Evolutionary conservation across 2,329 filamentous ascomycete species (phyloP).

Genomic region (Fusarium sambucinum): DNA sequence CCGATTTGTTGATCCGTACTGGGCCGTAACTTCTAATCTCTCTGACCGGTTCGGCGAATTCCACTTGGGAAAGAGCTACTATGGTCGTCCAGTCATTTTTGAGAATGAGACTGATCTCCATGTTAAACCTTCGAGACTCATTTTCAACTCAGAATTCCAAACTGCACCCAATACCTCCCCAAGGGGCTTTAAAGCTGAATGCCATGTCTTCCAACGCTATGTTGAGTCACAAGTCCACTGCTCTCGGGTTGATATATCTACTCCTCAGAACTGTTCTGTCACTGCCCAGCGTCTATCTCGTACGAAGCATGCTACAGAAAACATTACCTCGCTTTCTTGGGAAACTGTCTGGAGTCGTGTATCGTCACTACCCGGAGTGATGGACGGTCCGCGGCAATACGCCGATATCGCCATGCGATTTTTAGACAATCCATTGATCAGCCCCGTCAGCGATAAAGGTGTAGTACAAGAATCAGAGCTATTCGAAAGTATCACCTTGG

Average conservation of each 20-base stretch:
- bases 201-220: slow-evolving; percentile 12
- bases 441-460: no score
- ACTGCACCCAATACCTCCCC: background rate
- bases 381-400: background rate
- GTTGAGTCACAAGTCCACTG: slow-evolving; percentile 26
- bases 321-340: background rate
- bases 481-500: background rate
- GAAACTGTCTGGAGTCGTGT: background rate
- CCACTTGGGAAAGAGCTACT: no score
- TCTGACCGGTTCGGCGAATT: background rate
- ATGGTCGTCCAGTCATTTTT: background rate
- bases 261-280: slow-evolving; percentile 16
- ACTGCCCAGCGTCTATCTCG: slow-evolving; percentile 10
- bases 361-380: background rate
- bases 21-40: background rate
- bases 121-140: background rate
- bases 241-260: background rate
- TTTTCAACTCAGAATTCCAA: slow-evolving; percentile 3
- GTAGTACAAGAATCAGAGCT: background rate
- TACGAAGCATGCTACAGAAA: background rate
- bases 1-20: slow-evolving; percentile 2
- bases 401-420: background rate
- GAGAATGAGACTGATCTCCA: slow-evolving; percentile 11
- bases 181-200: background rate
- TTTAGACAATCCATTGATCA: background rate